Percentiles rank a stretch among this genome's conserved stretches.
phyloP scores from a whole-genome alignment of 345 rosid species.

The Citrus mangshanensis region DNA sequence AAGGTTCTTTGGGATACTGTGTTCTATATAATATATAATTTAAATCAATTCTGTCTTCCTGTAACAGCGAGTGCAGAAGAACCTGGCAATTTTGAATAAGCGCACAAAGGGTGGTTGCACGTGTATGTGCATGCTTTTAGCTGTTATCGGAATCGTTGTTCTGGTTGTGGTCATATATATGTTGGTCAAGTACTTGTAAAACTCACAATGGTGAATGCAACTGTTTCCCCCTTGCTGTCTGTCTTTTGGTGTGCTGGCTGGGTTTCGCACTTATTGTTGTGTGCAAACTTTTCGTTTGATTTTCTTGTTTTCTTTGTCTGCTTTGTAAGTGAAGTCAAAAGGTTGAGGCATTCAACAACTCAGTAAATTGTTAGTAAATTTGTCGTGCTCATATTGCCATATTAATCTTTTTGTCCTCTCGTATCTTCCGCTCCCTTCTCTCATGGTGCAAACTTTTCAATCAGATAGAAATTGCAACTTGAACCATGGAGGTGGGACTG shows the following conservation, averaged over 20 bases:
- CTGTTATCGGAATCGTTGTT: conserved; percentile 71
- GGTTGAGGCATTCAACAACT: conserved; percentile 3
- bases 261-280: not conserved
- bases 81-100: conserved; percentile 83
- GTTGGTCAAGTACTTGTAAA: conserved; percentile 73
- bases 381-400: not conserved
- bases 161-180: conserved; percentile 64
- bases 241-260: conserved; percentile 8
- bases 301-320: not conserved
- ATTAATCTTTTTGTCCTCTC: not conserved
- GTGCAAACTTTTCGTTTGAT: conserved; percentile 9
- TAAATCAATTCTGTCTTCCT: conserved; percentile 5
- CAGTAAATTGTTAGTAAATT: not conserved
- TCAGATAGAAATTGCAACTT: conserved; percentile 1
- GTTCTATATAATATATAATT: not conserved
- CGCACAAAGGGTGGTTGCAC: conserved; percentile 90
- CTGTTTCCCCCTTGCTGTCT: not conserved
- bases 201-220: not conserved
- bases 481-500: not conserved
- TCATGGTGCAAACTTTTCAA: not conserved
- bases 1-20: not conserved
- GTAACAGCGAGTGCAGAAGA: conserved; percentile 87
- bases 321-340: not conserved
- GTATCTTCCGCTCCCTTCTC: not conserved
- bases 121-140: conserved; percentile 82